Evolutionary conservation across 495 filamentous ascomycete species (phyloP).

Genomic region (Parmelia sp.): DNA sequence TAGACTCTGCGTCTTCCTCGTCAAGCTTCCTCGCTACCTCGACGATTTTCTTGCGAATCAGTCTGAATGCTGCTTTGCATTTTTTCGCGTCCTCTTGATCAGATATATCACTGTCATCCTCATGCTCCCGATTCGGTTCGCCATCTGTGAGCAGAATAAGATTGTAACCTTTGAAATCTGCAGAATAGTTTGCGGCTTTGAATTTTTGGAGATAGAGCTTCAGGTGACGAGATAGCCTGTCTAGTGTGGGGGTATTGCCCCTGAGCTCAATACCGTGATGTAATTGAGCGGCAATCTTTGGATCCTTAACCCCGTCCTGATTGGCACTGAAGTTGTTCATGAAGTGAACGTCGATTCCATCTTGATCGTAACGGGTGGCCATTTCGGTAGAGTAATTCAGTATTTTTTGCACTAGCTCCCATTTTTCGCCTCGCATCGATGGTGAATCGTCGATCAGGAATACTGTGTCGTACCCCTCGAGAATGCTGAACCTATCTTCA

Average conservation of each 20-base stretch:
- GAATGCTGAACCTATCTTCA: neutral
- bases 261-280: neutral
- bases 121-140: constrained; percentile 1
- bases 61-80: constrained; percentile 1
- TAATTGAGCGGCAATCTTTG: neutral
- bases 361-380: neutral
- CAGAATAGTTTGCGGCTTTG: neutral
- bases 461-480: neutral
- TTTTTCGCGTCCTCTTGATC: constrained; percentile 5
- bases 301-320: neutral
- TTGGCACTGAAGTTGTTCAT: neutral
- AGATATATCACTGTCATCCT: neutral
- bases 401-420: constrained; percentile 1
- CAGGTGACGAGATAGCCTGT: constrained; percentile 1
- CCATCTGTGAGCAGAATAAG: constrained; percentile 8
- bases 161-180: constrained; percentile 5
- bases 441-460: constrained; percentile 2
- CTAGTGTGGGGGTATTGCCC: neutral
- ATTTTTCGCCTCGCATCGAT: constrained; percentile 1
- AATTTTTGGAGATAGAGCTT: neutral
- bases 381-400: neutral
- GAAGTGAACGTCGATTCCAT: neutral
- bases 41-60: constrained; percentile 7
- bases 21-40: constrained; percentile 6
- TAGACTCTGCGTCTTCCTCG: neutral